These are phyloP conservation scores for Phlebopus sp. DNA, from an alignment of 1,284 basidiomycete species.

Conservation along the genomic window DNA sequence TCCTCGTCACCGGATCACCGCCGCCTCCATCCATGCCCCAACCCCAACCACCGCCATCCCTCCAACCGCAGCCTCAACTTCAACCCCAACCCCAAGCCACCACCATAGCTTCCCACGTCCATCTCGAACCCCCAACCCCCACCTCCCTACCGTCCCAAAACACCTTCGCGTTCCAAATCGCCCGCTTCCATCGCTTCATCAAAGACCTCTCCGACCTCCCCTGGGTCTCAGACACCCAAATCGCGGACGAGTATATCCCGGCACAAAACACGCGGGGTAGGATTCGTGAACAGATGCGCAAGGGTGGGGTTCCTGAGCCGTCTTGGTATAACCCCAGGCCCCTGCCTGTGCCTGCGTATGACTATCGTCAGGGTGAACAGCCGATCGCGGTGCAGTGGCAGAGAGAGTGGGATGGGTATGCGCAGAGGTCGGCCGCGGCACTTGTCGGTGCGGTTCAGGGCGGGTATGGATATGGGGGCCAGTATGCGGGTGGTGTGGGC, in stretches of 20 bases:
- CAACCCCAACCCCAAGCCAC: neutral
- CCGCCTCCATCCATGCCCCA: too few species aligned
- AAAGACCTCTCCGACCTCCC: constrained; percentile 16
- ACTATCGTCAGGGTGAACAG: too few species aligned
- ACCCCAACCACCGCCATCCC: too few species aligned
- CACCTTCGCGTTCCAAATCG: constrained; percentile 14
- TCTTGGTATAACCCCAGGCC: constrained; percentile 25
- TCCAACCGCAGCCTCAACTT: neutral
- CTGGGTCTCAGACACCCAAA: constrained; percentile 21
- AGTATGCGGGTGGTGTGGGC: neutral
- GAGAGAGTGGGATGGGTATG: constrained; percentile 27
- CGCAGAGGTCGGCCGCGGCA: constrained; percentile 19
- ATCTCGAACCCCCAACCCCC: neutral
- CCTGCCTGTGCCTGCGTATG: constrained; percentile 6
- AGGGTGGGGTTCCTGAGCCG: constrained; percentile 19
- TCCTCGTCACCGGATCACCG: too few species aligned
- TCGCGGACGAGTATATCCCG: constrained; percentile 23
- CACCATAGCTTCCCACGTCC: neutral
- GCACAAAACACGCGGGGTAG: constrained; percentile 16
- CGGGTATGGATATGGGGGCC: constrained; percentile 1
- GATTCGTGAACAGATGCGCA: constrained; percentile 12
- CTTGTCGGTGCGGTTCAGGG: constrained; percentile 6
- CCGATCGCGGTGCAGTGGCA: constrained; percentile 9
- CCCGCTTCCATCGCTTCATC: constrained; percentile 22
- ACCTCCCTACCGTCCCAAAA: constrained; percentile 1